Percentiles rank a stretch among this genome's conserved stretches.
Conservation (phyloP, 257 asterid genomes). For the Jaltomata sinuosa region DNA sequence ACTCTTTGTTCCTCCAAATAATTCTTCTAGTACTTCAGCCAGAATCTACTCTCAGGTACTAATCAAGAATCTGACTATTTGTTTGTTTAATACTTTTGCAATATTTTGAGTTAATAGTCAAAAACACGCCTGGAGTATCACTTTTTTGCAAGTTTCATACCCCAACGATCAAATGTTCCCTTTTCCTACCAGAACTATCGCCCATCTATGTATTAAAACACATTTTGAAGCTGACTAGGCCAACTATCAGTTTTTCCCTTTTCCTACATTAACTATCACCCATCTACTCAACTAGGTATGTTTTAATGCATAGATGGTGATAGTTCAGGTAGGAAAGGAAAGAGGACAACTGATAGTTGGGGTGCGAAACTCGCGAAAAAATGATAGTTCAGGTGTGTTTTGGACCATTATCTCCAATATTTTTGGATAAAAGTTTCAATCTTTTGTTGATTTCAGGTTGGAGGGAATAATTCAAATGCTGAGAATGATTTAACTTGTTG, state of each 20-base stretch:
- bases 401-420: not conserved
- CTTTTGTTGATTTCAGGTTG: slow-evolving; percentile 26
- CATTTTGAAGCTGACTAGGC: not conserved
- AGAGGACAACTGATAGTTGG: not conserved
- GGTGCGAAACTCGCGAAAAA: not conserved
- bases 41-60: slow-evolving; percentile 42
- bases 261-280: not conserved
- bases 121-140: not conserved
- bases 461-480: slow-evolving; percentile 3
- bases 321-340: not conserved
- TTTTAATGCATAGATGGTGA: not conserved
- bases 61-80: not conserved
- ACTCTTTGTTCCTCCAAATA: slow-evolving; percentile 26
- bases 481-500: slow-evolving; percentile 42
- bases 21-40: slow-evolving; percentile 12
- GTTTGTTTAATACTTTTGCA: not conserved
- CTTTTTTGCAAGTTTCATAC: not conserved
- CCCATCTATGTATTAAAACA: not conserved
- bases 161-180: not conserved
- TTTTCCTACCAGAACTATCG: not conserved
- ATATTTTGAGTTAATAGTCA: not conserved
- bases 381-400: not conserved
- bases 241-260: not conserved
- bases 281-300: not conserved
- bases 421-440: not conserved